Evolutionary conservation across 352 stramenopile species (phyloP), one percentile per base, ranked within the genome.

Genomic region (Pythium folliculosum): DNA sequence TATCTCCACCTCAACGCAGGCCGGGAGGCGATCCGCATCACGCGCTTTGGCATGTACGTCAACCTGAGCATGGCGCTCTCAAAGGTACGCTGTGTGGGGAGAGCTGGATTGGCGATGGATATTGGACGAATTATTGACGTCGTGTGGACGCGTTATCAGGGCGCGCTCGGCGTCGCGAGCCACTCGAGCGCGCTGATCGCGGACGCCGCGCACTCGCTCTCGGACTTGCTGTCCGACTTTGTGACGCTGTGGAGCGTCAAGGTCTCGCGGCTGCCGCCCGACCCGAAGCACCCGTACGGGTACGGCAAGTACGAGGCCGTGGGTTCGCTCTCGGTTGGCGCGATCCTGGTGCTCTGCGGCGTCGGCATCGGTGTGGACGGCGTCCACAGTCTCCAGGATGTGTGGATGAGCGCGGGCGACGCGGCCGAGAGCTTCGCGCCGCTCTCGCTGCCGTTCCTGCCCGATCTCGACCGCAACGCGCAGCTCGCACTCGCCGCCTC

Each of bases 161-260:
- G 84, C 44, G 90, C 78, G 5, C 71, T 97, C 0, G 90, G 90
- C 23, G 57, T 86, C 27, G 75, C 76, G 1, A 91, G 86, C 55
- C 87, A 96, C 75, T 98, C 91, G 19, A 96, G 86, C 13, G 96
- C 92, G 23, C 76, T 99, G 64, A 82, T 99, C 32, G 95, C 96
- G 5, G 97, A 99, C 75, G 96, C 97, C 0, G 95, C 89, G 21
- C 97, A 99, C 82, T 98, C 92, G 16, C 70, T 99, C 5, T 98
- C 86, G 12, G 97, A 99, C 82, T 78, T 99, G 55, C 81, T 99
- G 40, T 97, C 85, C 27, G 97, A 99, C 71, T 92, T 98, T 69
- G 96, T 99, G 40, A 99, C 97, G 25, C 77, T 99, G 5, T 98
- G 89, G 89, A 94, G 87, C 43, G 90, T 98, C 23, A 80, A 88